Base-by-base conservation (phyloP, 148 eudicot genomes). In the Rheum nobile region DNA sequence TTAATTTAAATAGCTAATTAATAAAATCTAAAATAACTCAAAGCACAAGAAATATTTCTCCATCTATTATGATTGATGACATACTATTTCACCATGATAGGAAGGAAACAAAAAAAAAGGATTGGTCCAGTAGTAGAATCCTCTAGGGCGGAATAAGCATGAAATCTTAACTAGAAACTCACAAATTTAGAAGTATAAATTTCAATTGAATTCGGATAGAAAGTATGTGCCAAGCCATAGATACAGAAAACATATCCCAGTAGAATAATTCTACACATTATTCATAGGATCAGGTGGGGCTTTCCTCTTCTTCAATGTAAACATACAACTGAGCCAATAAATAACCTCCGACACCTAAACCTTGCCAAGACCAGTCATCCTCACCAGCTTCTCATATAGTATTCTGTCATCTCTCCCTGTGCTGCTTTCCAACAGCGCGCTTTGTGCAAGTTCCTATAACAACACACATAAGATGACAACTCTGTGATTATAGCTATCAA, bases 361-460 rank as follows among this genome's bases (percentile, higher is more conserved):
- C 71, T 46, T 35, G 52, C 74, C 68, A 35, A 71, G 50, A 17
- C 22, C 77, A 47, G 91, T 57, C 87, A 85, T 87, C 75, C 77
- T 83, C 43, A 88, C 96, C 79, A 95, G 88, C 87, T 91, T 88
- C 71, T 85, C 86, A 55, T 95, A 95, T 38, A 91, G 83, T 75
- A 95, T 83, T 19, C 84, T 91, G 75, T 91, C 98, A 71, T 95
- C 97, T 70, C 98, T 81, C 47, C 97, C 97, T 0, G 97, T 95
- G 72, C 76, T 95, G 90, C 96, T 91, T 85, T 90, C 92, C 84
- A 95, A 76, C 35, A 95, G 88, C 29, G 97, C 98, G 72, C 97
- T 95, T 86, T 91, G 97, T 71, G 92, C 98, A 46, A 95, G 92
- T 80, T 95, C 98, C 98, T 95, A 74, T 12, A n/a, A 11, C 35